Evolutionary conservation across 2,329 filamentous ascomycete genomes (phyloP).

Genomic region (Ophiocordyceps australis): DNA sequence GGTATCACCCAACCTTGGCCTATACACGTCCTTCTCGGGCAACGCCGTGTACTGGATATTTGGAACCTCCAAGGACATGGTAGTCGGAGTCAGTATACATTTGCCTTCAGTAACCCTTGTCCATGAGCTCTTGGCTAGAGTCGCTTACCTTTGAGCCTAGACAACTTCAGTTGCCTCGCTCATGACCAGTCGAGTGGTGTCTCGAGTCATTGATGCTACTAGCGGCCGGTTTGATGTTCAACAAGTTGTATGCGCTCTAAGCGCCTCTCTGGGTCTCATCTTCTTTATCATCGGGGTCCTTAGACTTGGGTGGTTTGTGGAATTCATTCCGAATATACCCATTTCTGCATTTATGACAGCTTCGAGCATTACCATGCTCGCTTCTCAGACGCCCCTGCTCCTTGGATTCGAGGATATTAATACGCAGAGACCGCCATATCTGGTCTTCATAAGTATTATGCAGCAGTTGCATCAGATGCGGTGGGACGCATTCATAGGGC

Average conservation of each 20-base stretch:
- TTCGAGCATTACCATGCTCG: slow-evolving; percentile 29
- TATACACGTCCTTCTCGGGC: slow-evolving; percentile 72
- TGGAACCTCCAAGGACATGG: slow-evolving; percentile 72
- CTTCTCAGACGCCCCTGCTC: slow-evolving; percentile 23
- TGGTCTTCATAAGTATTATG: slow-evolving; percentile 23
- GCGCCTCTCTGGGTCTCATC: slow-evolving; percentile 23
- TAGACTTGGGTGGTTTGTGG: slow-evolving; percentile 29
- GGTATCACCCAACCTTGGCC: slow-evolving; percentile 48
- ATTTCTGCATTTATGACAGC: slow-evolving; percentile 32
- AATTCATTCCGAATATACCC: slow-evolving; percentile 30
- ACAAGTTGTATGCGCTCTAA: slow-evolving; percentile 23
- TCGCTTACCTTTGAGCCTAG: too few species aligned
- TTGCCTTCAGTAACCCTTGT: too few species aligned
- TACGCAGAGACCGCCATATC: slow-evolving; percentile 24
- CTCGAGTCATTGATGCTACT: slow-evolving; percentile 14
- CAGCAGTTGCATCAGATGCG: slow-evolving; percentile 21
- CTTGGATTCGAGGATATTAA: slow-evolving; percentile 25
- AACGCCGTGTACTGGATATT: slow-evolving; percentile 71
- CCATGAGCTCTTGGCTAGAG: too few species aligned
- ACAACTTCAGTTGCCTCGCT: slow-evolving; percentile 34
- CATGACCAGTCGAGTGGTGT: slow-evolving; percentile 27
- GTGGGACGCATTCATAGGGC: slow-evolving; percentile 54
- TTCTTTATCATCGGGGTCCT: slow-evolving; percentile 25
- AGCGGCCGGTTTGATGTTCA: slow-evolving; percentile 16
- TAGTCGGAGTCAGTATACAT: slow-evolving; percentile 59